Percentiles rank a stretch among this genome's conserved stretches.
These are phyloP conservation scores for Blastocladiella britannica DNA, from an alignment of 192 early-diverging fungal genomes.

Conservation along the genomic window DNA sequence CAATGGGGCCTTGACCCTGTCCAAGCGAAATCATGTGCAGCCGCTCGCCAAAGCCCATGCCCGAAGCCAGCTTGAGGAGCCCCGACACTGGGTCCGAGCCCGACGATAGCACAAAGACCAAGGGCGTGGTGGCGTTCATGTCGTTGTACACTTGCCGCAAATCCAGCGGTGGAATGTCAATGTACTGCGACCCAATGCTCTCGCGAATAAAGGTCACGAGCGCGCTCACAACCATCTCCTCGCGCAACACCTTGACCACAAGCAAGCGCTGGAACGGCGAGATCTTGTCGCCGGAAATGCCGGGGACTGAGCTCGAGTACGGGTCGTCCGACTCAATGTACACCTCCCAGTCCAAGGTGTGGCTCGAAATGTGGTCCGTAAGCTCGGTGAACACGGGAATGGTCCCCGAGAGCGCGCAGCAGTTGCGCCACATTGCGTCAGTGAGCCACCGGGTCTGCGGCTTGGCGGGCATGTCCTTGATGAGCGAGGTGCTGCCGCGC, in stretches of 20 bases:
- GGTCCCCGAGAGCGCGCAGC: neutral
- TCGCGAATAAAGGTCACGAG: slow-evolving; percentile 47
- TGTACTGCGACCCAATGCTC: slow-evolving; percentile 49
- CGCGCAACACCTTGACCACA: slow-evolving; percentile 33
- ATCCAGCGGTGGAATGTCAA: neutral
- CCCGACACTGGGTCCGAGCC: slow-evolving; percentile 92
- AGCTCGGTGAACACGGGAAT: slow-evolving; percentile 5
- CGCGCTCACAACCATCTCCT: slow-evolving; percentile 70
- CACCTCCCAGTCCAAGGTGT: slow-evolving; percentile 7
- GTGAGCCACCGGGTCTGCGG: slow-evolving; percentile 7
- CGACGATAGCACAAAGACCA: slow-evolving; percentile 75
- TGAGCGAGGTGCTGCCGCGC: slow-evolving; percentile 18
- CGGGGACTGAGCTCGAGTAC: slow-evolving; percentile 7
- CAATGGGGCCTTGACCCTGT: slow-evolving; percentile 63
- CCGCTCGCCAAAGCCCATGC: slow-evolving; percentile 29
- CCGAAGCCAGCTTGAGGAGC: slow-evolving; percentile 69
- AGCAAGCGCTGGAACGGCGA: slow-evolving; percentile 6
- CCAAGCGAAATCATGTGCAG: slow-evolving; percentile 93
- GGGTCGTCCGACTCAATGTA: slow-evolving; percentile 14
- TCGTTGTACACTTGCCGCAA: slow-evolving; percentile 46
- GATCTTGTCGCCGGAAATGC: slow-evolving; percentile 3
- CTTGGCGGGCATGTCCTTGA: slow-evolving; percentile 16
- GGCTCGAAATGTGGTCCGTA: slow-evolving; percentile 7
- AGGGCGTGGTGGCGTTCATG: slow-evolving; percentile 45
- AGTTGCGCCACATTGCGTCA: slow-evolving; percentile 12